A percentile compares a stretch with the other conserved stretches of the same genome.
Conservation (phyloP, 2,329 filamentous ascomycete species). For the Fusarium mexicanum region DNA sequence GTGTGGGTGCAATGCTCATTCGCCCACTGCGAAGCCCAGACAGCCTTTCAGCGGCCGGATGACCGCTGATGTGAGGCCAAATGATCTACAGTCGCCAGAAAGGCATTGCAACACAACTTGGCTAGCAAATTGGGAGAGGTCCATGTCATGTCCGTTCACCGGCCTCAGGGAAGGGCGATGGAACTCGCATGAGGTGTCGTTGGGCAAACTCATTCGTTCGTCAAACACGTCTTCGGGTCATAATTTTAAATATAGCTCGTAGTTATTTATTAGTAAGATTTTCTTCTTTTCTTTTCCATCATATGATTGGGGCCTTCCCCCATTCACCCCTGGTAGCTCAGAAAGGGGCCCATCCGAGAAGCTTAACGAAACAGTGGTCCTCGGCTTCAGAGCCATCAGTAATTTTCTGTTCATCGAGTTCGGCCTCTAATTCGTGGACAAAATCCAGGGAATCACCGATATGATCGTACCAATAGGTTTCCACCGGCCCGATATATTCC, state of each 20-base stretch:
- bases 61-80: fast-evolving
- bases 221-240: not conserved
- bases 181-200: not conserved
- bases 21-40: not conserved
- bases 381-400: not conserved
- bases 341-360: not conserved
- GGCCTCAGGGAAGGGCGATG: fast-evolving
- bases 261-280: not conserved
- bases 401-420: not conserved
- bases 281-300: fast-evolving
- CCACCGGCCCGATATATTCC: not conserved
- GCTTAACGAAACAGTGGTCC: not conserved
- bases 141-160: fast-evolving
- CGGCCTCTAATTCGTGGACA: not conserved
- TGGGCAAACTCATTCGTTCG: not conserved
- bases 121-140: fast-evolving
- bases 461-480: not conserved
- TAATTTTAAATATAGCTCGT: not conserved
- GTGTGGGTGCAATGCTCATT: not conserved
- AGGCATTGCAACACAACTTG: fast-evolving
- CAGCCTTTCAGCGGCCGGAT: not conserved
- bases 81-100: not conserved
- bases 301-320: not conserved
- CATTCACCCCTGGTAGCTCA: not conserved
- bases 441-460: not conserved